These are phyloP conservation scores for Pinus taeda DNA, from an alignment of 75 land plant genomes.

Conservation along the genomic window DNA sequence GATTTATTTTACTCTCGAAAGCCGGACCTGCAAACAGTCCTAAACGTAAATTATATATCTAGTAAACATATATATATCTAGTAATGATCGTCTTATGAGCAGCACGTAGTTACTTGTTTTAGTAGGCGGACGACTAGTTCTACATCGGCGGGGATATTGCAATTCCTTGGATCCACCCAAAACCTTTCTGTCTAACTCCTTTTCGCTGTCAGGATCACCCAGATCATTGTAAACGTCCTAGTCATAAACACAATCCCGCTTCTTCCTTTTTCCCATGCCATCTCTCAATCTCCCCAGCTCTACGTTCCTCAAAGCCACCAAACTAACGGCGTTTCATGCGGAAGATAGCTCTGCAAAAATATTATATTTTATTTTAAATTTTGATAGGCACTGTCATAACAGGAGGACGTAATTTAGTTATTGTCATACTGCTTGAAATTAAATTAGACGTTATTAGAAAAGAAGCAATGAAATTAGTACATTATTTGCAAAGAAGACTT, in stretches of 20 bases:
- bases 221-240: slow-evolving; percentile 27
- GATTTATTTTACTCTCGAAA: too few species aligned
- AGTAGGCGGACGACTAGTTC: slow-evolving; percentile 20
- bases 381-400: too few species aligned
- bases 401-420: too few species aligned
- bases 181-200: slow-evolving; percentile 8
- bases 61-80: too few species aligned
- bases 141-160: slow-evolving; percentile 27
- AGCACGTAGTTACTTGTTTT: slow-evolving; percentile 8
- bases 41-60: too few species aligned
- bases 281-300: slow-evolving; percentile 16
- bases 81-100: background rate
- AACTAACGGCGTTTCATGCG: slow-evolving; percentile 19
- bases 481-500: slow-evolving; percentile 21
- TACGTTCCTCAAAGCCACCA: slow-evolving; percentile 8
- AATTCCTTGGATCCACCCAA: slow-evolving; percentile 16
- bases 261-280: slow-evolving; percentile 15
- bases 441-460: too few species aligned
- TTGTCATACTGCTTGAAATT: too few species aligned
- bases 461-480: too few species aligned
- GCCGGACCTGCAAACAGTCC: too few species aligned
- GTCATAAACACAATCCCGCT: slow-evolving; percentile 16
- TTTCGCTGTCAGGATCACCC: slow-evolving; percentile 11
- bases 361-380: too few species aligned
- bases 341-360: slow-evolving; percentile 20